Evolutionary conservation across 768 basidiomycete species (phyloP), one percentile per base, ranked within the genome.

Genomic region (Suillus hirtellus): DNA sequence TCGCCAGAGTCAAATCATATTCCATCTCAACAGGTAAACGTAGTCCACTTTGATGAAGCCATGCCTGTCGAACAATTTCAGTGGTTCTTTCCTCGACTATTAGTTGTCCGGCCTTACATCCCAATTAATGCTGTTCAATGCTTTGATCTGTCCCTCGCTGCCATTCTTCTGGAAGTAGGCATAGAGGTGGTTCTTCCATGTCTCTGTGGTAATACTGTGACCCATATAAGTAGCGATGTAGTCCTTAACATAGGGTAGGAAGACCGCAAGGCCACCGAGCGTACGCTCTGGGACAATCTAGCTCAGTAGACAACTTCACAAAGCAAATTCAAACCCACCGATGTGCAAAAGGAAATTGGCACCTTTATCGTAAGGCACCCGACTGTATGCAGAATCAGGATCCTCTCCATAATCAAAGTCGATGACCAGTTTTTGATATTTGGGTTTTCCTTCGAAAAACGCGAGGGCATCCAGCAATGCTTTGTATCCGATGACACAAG

Each of bases 131-230:
- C 73, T 75, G 65, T 85, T 73, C n/a, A 88, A 75, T 7, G 76
- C 77, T 53, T 77, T 76, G 62, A 84, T 71, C 70, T 83, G 82
- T 65, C 81, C 79, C 58, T 77, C 67, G 3, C 75, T 76, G 24
- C 79, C 79, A 60, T 80, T 70, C 47, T 71, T 72, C 59, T 73
- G 69, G 67, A 80, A 88, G 74, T 81, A 88, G 19, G 74, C 70
- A 63, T 83, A 88, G 34, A 88, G 66, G 67, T 88, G 85, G 1
- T 77, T 76, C 68, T 82, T 83, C 86, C 86, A 88, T 63, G 86
- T 76, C 40, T 79, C 76, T 7, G 85, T 86, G 10, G 81, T 81
- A 70, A 88, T 86, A 55, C 84, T 85, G 49, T 78, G 79, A 10
- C 85, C 82, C 66, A 78, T 80, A 70, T 83, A 87, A 2, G 84